Evolutionary conservation across 331 rosid genomes (phyloP), one percentile per base, ranked within the genome.

Genomic region (Quercus lobata): DNA sequence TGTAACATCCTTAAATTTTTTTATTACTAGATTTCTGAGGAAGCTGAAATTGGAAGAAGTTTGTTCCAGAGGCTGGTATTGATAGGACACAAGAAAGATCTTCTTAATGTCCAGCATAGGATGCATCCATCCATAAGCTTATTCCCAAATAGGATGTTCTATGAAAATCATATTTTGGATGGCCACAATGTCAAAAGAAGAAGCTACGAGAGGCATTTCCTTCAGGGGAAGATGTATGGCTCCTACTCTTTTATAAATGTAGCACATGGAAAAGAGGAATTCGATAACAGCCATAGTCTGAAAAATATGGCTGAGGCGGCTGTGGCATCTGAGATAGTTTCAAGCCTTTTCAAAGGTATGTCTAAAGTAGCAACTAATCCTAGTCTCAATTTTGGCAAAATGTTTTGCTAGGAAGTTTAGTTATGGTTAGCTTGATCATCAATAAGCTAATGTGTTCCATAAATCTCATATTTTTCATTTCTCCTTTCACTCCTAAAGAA

Each of bases 41-140:
- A 65, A 32, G 89, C 83, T 12, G 75, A 25, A 63, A 63, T 63
- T 65, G 80, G 80, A 15, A 63, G 80, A 49, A 77, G 80, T 54
- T 66, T 77, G 74, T 77, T 77, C 49, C 65, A 66, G 27, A 77
- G 80, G 58, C 37, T 77, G 66, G 74, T 30, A 5, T 3, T 29
- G 65, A 12, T 77, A 9, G 74, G 74, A 6, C 66, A 15, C 55
- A n/a, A 30, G 56, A 66, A 65, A 56, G 9, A 53, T 19, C 74
- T 77, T 30, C 74, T 77, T 34, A 53, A 78, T 72, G 73, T 86
- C 17, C 90, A 86, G 79, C 73, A 86, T 35, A 58, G 90, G 46
- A 86, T 86, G 90, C 87, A 86, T 83, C 83, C 82, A 21, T 78
- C 85, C 11, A 86, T 86, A 18, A 83, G 87, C 78, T 68, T 32